Conservation (phyloP, 345 rosid genomes). For the Camelina hispida region DNA sequence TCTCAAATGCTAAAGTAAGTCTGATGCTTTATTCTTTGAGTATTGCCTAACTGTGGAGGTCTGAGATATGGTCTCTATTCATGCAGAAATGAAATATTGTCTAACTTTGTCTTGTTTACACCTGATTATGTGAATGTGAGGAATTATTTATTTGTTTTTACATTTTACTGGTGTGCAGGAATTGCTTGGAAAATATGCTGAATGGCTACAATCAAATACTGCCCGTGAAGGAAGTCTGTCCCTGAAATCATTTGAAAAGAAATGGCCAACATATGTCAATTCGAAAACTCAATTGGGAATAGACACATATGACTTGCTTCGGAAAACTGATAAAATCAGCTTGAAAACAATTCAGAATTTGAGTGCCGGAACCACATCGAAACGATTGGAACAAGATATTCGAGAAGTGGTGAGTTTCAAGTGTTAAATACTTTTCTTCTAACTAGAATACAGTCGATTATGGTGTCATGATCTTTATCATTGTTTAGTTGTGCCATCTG, state of each 20-base stretch:
- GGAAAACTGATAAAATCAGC: conserved; percentile 59
- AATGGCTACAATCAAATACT: conserved; percentile 77
- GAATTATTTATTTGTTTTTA: background rate
- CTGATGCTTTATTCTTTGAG: conserved; percentile 16
- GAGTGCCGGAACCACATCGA: conserved; percentile 64
- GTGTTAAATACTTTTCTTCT: conserved; percentile 1
- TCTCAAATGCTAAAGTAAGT: conserved; percentile 75
- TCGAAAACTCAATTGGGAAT: conserved; percentile 47
- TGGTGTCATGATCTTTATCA: background rate
- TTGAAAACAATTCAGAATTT: conserved; percentile 61
- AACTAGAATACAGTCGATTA: background rate
- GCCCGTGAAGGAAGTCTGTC: conserved; percentile 64
- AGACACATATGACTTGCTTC: conserved; percentile 57
- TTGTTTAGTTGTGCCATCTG: conserved; percentile 10
- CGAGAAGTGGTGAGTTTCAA: conserved; percentile 73
- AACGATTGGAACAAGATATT: conserved; percentile 69
- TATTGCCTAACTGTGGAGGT: conserved; percentile 16
- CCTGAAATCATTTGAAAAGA: conserved; percentile 73
- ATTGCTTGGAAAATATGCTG: conserved; percentile 66
- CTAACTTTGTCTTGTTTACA: conserved; percentile 12
- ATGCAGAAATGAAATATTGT: conserved; percentile 5
- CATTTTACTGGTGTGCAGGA: conserved; percentile 52
- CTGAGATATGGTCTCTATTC: conserved; percentile 14
- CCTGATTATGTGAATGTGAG: conserved; percentile 18
- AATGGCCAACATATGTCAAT: conserved; percentile 63